Evolutionary conservation across 2,329 filamentous ascomycete species (phyloP), one percentile per base, ranked within the genome.

Genomic region (Colletotrichum incanum): DNA sequence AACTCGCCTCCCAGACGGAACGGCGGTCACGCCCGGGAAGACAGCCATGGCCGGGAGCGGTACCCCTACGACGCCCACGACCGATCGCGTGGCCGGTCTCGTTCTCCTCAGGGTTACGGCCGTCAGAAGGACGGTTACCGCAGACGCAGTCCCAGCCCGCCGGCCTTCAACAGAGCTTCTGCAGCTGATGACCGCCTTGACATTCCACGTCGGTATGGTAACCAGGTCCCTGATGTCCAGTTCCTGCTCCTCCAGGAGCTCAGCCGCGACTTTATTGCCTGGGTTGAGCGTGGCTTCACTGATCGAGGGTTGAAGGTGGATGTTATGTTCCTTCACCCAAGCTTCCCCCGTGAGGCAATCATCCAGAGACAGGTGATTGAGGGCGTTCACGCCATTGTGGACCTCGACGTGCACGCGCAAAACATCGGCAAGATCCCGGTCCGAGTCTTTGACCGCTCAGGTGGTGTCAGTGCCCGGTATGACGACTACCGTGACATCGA

Each of bases 401-500:
- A 94, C 76, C 88, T 98, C 18, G 91, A 93, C 72, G 86, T 90
- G 62, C 86, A 87, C 56, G 90, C 94, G 28, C 93, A 97, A 77
- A 86, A 87, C 43, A 88, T 88, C 1, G 91, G 91, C 74, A 95
- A 92, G 79, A 93, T 98, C 62, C 90, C 93, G 0, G 84, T 98
- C 3, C 94, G 96, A 76, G 90, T 97, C 7, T 98, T 98, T 78
- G 93, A 97, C 81, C 92, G 95, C 34, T 92, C 90, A 50, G 88
- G 86, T 12, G 94, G 93, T n/a, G 86, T 86, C 23, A 90, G 90
- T 76, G 95, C 94, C 75, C 90, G 91, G 54, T 98, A 94, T 79
- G 94, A 97, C 76, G 93, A 97, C 79, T 98, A 98, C 80, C 90
- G 93, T 69, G 92, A 95, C 76, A 87, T 98, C 2, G 93, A 97